phyloP scores from a whole-genome alignment of 495 filamentous ascomycete species.

The Aspergillus ostianus region DNA sequence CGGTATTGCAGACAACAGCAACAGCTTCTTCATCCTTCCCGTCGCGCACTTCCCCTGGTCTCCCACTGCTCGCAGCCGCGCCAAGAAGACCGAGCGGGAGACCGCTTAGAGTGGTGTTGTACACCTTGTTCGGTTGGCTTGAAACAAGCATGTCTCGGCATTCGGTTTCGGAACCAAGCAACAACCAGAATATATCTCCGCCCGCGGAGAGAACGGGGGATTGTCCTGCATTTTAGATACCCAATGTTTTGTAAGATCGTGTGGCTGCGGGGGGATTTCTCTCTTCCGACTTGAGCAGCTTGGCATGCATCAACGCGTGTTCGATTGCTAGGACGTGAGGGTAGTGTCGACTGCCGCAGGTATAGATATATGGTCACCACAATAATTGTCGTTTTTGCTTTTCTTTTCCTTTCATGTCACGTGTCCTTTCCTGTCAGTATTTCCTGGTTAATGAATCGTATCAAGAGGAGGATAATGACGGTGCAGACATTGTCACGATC shows the following conservation, averaged over 20 bases:
- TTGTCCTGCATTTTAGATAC: constrained; percentile 32
- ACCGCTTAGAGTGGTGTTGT: constrained; percentile 26
- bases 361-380: constrained; percentile 4
- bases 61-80: constrained; percentile 68
- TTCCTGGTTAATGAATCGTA: not conserved
- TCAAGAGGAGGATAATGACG: constrained; percentile 8
- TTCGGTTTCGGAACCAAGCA: not conserved
- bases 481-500: constrained; percentile 6
- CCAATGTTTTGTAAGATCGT: constrained; percentile 28
- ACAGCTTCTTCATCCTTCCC: constrained; percentile 94
- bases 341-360: constrained; percentile 1
- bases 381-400: constrained; percentile 2
- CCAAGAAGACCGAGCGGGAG: constrained; percentile 40
- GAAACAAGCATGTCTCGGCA: not conserved
- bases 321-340: constrained; percentile 2
- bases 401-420: not conserved
- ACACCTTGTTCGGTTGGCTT: not conserved
- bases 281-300: not conserved
- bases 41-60: constrained; percentile 98
- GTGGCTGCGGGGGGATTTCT: constrained; percentile 9
- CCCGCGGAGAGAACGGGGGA: not conserved
- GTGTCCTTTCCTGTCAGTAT: not conserved
- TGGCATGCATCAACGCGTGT: constrained; percentile 3
- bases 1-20: constrained; percentile 82
- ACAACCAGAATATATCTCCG: too few species aligned